Base-by-base conservation (phyloP, 306 rosid species). In the Acmispon strigosus region DNA sequence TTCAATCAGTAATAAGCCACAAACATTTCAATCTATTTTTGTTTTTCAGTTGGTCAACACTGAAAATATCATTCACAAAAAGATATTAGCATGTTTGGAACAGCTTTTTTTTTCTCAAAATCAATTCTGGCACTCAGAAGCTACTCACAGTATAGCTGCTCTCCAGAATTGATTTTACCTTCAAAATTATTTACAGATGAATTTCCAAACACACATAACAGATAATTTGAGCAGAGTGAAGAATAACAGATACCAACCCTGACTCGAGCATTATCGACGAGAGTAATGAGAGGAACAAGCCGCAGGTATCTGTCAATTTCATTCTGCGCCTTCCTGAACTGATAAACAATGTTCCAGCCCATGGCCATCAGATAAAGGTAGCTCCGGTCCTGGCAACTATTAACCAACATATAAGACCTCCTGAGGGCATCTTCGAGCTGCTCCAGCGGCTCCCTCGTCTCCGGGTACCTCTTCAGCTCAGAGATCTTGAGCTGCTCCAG, bases 321-420 rank as follows among this genome's bases (percentile, higher is more conserved):
- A 64, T 87, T 89, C 87, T 95, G 99, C 11, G 97, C 99, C 87
- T 87, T 87, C 61, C 99, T 78, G 85, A 95, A 95, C 61, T 95
- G 99, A 64, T 95, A 95, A 56, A 95, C 97, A 55, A 95, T 87
- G 83, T 89, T 95, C 97, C 99, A 95, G 0, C 99, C 99, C 97
- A 95, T 95, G 34, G 99, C 99, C 27, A 95, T 79, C 80, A 95
- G 48, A 76, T 95, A 95, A 39, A 95, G 91, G 77, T 87, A 95
- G 73, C 99, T 91, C 39, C 94, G 81, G 53, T 91, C 97, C 69
- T 91, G 96, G 79, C 99, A 95, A 73, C 97, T 95, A 51, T 89
- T 81, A 74, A 95, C 91, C 86, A 95, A 81, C 59, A 87, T 74
- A 73, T 80, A 91, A 6, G 99, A 87, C 81, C 96, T 90, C 69